phyloP scores from a whole-genome alignment of 2,329 filamentous ascomycete genomes.

The Septoria linicola region DNA sequence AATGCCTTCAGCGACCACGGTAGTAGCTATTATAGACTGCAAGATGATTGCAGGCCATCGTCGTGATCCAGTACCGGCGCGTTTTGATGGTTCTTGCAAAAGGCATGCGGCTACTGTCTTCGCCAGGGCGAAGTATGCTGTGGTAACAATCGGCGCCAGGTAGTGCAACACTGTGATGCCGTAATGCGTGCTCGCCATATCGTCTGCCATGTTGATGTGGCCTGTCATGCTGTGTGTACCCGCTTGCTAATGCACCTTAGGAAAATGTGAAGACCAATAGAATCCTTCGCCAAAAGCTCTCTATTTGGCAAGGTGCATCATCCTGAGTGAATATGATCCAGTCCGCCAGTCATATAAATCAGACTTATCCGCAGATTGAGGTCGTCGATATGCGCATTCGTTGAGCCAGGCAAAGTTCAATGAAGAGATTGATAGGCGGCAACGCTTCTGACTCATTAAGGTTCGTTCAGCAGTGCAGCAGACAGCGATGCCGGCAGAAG shows the following conservation, averaged over 20 bases:
- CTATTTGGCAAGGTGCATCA: no score
- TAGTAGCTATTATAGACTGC: constrained; percentile 22
- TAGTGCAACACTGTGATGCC: constrained; percentile 31
- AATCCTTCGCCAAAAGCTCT: no score
- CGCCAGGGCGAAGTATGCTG: constrained; percentile 31
- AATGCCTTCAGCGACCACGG: constrained; percentile 26
- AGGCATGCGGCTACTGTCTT: constrained; percentile 32
- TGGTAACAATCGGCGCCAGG: constrained; percentile 28
- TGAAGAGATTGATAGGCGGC: no score
- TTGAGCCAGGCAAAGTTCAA: no score
- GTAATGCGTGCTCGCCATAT: neutral
- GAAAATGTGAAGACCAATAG: neutral
- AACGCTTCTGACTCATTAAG: no score
- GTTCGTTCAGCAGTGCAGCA: no score
- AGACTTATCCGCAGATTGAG: no score
- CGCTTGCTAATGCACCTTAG: neutral
- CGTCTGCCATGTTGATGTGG: neutral
- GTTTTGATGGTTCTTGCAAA: constrained; percentile 30
- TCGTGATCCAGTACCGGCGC: constrained; percentile 15
- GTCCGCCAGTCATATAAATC: no score
- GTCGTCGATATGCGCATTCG: no score
- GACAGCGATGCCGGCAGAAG: no score
- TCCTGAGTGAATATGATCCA: no score
- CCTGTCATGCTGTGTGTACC: constrained; percentile 3
- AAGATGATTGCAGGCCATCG: constrained; percentile 25